phyloP scores from a whole-genome alignment of 2,329 filamentous ascomycete species.

The Lachnellula cervina region DNA sequence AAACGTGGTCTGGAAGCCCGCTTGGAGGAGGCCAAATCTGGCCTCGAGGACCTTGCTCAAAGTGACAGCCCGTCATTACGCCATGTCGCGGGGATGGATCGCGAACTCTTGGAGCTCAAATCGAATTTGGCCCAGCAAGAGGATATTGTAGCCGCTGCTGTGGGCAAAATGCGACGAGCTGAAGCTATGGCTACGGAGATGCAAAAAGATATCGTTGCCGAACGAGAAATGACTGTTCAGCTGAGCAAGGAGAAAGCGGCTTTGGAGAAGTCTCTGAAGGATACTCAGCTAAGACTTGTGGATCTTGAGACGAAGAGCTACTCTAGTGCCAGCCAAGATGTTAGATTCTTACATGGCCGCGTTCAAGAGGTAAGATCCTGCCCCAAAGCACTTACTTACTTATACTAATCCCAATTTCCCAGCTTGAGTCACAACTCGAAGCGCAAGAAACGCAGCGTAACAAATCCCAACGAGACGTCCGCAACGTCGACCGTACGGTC shows the following conservation, averaged over 20 bases:
- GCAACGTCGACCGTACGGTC: constrained; percentile 89
- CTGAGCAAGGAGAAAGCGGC: constrained; percentile 86
- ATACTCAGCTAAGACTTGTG: constrained; percentile 82
- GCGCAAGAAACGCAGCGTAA: constrained; percentile 72
- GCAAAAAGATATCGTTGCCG: constrained; percentile 84
- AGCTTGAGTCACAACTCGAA: constrained; percentile 87
- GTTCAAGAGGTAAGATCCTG: constrained; percentile 79
- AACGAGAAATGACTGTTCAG: constrained; percentile 75
- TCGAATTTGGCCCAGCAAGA: constrained; percentile 86
- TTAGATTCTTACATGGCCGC: constrained; percentile 88
- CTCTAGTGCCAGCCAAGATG: constrained; percentile 88
- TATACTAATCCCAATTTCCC: constrained; percentile 27
- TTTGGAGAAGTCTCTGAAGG: constrained; percentile 85
- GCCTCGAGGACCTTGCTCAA: constrained; percentile 80
- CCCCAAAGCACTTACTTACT: constrained; percentile 19
- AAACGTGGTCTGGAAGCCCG: constrained; percentile 85
- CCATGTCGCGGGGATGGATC: constrained; percentile 83
- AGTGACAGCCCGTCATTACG: constrained; percentile 84
- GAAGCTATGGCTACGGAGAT: constrained; percentile 84
- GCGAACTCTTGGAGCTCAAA: constrained; percentile 84
- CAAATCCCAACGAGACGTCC: constrained; percentile 78
- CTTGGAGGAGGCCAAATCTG: constrained; percentile 79
- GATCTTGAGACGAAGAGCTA: constrained; percentile 97
- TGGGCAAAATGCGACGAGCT: constrained; percentile 95
- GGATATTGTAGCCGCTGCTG: constrained; percentile 83